Conservation (phyloP, 768 basidiomycete genomes). For the Lentinula sp. region DNA sequence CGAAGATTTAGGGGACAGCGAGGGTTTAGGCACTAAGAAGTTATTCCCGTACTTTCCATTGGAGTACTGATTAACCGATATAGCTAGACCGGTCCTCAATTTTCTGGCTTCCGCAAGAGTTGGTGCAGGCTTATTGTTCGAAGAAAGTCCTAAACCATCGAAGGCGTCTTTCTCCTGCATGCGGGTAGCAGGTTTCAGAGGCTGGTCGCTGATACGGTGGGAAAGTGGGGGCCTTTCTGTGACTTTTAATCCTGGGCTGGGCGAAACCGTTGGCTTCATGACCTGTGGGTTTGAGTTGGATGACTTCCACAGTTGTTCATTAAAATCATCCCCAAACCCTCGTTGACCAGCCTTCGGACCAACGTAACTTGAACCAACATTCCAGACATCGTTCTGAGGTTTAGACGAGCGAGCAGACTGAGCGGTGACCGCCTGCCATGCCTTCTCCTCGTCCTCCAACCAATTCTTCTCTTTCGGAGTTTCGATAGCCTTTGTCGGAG, state of each 20-base stretch:
- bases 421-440: constrained; percentile 37
- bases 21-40: constrained; percentile 10
- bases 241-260: constrained; percentile 7
- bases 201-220: constrained; percentile 21
- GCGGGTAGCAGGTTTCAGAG: constrained; percentile 10
- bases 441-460: constrained; percentile 37
- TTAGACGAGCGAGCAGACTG: constrained; percentile 18
- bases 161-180: constrained; percentile 65
- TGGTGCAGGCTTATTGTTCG: constrained; percentile 43
- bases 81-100: constrained; percentile 65
- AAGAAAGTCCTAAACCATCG: constrained; percentile 58
- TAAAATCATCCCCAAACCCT: constrained; percentile 69
- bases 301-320: constrained; percentile 48
- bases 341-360: constrained; percentile 15
- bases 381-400: constrained; percentile 27
- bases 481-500: constrained; percentile 22
- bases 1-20: constrained; percentile 8
- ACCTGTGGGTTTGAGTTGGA: constrained; percentile 28
- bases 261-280: constrained; percentile 7
- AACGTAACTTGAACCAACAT: constrained; percentile 20
- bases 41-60: constrained; percentile 11
- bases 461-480: constrained; percentile 20
- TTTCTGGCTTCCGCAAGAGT: constrained; percentile 76
- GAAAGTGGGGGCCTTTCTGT: constrained; percentile 12
- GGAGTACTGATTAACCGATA: constrained; percentile 10